These are phyloP conservation scores for Penicillium hesseltinei DNA, from an alignment of 2,329 filamentous ascomycete genomes.

Conservation along the genomic window DNA sequence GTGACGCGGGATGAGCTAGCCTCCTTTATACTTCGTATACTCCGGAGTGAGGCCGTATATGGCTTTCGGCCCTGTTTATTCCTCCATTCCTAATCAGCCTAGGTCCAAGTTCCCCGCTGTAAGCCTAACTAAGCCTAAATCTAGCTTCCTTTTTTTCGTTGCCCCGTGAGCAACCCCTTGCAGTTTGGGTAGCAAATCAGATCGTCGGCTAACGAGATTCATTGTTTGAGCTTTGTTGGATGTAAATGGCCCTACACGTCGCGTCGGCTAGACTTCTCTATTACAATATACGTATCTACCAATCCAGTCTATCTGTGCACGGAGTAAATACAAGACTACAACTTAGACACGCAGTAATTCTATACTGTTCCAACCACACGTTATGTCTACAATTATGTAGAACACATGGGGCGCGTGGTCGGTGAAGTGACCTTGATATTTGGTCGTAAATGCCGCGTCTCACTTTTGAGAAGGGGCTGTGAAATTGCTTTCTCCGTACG, in stretches of 20 bases:
- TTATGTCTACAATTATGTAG: not conserved
- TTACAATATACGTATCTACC: not conserved
- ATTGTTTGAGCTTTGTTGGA: slow-evolving; percentile 13
- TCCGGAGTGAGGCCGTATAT: not conserved
- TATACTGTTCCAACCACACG: not conserved
- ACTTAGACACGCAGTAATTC: not conserved
- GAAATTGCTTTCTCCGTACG: not conserved
- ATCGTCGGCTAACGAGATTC: slow-evolving; percentile 1
- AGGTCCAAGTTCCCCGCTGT: slow-evolving; percentile 11
- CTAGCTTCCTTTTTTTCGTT: not conserved
- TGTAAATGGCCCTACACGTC: slow-evolving; percentile 9
- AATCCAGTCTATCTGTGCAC: too few relatives aligned
- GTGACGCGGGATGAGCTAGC: not conserved
- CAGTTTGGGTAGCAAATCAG: slow-evolving; percentile 14
- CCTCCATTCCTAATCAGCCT: slow-evolving; percentile 1
- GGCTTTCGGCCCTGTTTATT: not conserved
- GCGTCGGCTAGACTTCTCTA: slow-evolving; percentile 9
- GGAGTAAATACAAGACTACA: not conserved
- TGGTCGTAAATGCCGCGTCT: not conserved
- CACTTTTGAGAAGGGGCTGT: not conserved
- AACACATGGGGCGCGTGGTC: not conserved
- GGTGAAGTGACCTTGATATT: not conserved
- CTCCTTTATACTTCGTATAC: not conserved
- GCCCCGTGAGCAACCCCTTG: slow-evolving; percentile 15
- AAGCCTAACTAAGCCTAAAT: slow-evolving; percentile 6